Evolutionary conservation across 805 yeast species (phyloP).

Genomic region (Nakazawaea pomicola): DNA sequence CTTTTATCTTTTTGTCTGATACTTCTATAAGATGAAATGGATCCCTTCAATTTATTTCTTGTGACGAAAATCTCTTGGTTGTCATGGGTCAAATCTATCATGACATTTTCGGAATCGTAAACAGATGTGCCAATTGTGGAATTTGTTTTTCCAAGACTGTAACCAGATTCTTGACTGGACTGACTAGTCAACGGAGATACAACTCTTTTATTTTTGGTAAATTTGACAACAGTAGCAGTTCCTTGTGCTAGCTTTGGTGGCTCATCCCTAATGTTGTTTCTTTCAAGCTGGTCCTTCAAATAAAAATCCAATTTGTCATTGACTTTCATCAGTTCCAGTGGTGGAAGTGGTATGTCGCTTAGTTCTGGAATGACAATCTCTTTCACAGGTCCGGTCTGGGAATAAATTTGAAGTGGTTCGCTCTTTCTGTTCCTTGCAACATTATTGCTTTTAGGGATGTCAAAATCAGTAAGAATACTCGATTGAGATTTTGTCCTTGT

Average conservation of each 20-base stretch:
- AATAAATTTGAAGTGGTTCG: conserved; percentile 1
- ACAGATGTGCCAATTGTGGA: conserved; percentile 6
- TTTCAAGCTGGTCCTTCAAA: conserved; percentile 9
- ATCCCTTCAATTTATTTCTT: conserved; percentile 8
- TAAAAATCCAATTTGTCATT: conserved; percentile 6
- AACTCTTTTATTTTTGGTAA: too few species aligned
- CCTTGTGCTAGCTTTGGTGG: neutral
- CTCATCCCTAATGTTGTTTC: conserved; percentile 1
- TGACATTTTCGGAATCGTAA: neutral
- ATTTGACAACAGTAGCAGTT: too few species aligned
- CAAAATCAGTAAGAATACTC: neutral
- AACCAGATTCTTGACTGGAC: conserved; percentile 10
- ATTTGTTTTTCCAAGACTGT: conserved; percentile 6
- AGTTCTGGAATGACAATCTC: conserved; percentile 10
- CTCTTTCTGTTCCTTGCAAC: neutral
- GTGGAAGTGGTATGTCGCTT: neutral
- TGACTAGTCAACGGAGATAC: conserved; percentile 8
- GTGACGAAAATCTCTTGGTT: conserved; percentile 4
- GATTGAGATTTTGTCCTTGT: conserved; percentile 6
- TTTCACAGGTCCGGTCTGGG: conserved; percentile 7
- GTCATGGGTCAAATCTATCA: conserved; percentile 11
- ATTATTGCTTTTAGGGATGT: too few species aligned
- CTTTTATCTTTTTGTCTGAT: neutral
- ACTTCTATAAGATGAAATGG: conserved; percentile 11
- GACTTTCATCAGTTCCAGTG: conserved; percentile 3